Conservation (phyloP, 2,329 filamentous ascomycete species). For the Trichoderma brevicompactum region DNA sequence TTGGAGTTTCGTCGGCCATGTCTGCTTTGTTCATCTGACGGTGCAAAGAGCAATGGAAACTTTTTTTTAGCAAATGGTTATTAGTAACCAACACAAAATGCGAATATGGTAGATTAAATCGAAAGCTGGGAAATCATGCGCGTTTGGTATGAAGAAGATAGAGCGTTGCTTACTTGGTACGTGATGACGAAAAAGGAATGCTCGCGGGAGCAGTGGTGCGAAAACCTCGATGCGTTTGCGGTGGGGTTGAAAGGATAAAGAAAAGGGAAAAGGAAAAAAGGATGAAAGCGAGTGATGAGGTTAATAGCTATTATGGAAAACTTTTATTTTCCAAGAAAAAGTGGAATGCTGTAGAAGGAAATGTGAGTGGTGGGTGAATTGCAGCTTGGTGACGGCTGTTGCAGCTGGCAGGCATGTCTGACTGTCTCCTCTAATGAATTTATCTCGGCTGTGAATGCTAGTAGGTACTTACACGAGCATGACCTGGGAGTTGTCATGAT, state of each 20-base stretch:
- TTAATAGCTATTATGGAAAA: not conserved
- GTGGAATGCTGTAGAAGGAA: not conserved
- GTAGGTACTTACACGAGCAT: not conserved
- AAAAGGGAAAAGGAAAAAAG: not conserved
- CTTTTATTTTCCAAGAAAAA: not conserved
- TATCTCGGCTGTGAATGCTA: no score
- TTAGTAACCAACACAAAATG: not conserved
- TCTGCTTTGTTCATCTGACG: not conserved
- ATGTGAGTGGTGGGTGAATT: not conserved
- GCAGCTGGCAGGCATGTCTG: not conserved
- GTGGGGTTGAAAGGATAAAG: not conserved
- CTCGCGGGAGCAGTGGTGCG: not conserved
- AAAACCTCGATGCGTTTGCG: not conserved
- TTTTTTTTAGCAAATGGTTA: not conserved
- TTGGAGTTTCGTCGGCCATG: constrained; percentile 39
- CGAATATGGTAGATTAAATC: not conserved
- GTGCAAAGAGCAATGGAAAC: not conserved
- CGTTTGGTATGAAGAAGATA: not conserved
- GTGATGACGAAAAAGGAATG: not conserved
- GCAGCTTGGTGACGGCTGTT: constrained; percentile 1
- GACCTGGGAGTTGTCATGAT: no score
- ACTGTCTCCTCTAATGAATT: not conserved
- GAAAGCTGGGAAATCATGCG: not conserved
- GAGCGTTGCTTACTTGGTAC: not conserved
- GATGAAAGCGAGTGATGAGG: not conserved